phyloP scores from a whole-genome alignment of 352 stramenopile species.

The Labyrinthula sp. region DNA sequence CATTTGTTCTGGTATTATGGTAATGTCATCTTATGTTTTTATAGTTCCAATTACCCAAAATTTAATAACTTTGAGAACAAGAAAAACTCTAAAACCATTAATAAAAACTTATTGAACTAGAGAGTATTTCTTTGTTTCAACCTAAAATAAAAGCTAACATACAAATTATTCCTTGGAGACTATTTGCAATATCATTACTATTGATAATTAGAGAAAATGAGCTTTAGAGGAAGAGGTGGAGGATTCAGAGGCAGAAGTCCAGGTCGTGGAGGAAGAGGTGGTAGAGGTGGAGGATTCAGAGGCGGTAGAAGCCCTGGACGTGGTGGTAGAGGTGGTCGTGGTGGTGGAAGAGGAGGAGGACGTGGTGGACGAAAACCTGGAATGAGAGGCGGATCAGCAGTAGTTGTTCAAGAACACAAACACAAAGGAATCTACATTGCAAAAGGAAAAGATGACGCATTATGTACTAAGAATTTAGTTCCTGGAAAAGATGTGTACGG shows the following conservation, averaged over 20 bases:
- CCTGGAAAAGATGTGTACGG: slow-evolving; percentile 94
- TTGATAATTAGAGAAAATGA: no score
- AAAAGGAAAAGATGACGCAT: slow-evolving; percentile 88
- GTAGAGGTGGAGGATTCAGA: slow-evolving; percentile 12
- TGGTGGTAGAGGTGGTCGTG: slow-evolving; percentile 29
- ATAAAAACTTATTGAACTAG: no score
- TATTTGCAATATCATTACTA: no score
- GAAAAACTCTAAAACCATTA: no score
- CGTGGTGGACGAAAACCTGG: slow-evolving; percentile 37
- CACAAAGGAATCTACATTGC: slow-evolving; percentile 96
- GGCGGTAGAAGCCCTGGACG: slow-evolving; percentile 32
- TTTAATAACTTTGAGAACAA: no score
- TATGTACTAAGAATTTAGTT: slow-evolving; percentile 94
- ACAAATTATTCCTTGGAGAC: no score
- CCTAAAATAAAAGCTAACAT: no score
- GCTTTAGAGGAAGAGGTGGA: slow-evolving; percentile 34
- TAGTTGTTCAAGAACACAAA: slow-evolving; percentile 30
- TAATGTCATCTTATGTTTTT: no score
- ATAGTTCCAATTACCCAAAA: no score
- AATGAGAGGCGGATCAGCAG: slow-evolving; percentile 29
- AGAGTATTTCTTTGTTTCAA: no score
- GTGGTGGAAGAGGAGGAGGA: slow-evolving; percentile 25
- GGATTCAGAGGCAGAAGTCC: slow-evolving; percentile 30
- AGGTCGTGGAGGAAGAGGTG: slow-evolving; percentile 23
- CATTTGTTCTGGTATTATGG: no score